These are phyloP conservation scores for Plasmodium gonderi DNA, from an alignment of 169 alveolate species.

Conservation along the genomic window DNA sequence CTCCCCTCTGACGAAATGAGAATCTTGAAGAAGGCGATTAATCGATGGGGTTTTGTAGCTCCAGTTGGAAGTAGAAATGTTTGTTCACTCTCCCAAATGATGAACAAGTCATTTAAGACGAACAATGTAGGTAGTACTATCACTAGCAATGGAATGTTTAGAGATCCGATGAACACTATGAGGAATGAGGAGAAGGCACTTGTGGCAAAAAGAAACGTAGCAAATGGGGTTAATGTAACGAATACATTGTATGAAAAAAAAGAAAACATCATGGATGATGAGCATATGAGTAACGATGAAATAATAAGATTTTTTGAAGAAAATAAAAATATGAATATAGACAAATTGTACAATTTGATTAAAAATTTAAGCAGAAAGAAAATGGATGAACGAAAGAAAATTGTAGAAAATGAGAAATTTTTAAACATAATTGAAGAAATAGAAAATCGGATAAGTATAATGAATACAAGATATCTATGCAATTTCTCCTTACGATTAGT, in stretches of 20 bases:
- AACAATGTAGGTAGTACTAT: neutral
- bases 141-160: neutral
- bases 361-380: constrained; percentile 69
- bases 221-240: constrained; percentile 3
- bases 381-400: constrained; percentile 53
- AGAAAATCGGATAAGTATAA: constrained; percentile 63
- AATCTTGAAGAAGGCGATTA: constrained; percentile 19
- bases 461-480: constrained; percentile 72
- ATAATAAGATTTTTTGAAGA: constrained; percentile 61
- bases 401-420: constrained; percentile 67
- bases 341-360: constrained; percentile 61
- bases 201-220: neutral
- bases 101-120: neutral
- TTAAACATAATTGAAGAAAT: constrained; percentile 59
- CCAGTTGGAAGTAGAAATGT: neutral
- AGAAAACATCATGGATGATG: neutral
- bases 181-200: neutral
- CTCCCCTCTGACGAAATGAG: constrained; percentile 25
- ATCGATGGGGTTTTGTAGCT: neutral
- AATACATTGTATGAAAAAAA: neutral
- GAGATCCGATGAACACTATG: too few relatives aligned
- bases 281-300: constrained; percentile 65
- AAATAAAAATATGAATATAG: constrained; percentile 73
- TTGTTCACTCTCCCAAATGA: neutral
- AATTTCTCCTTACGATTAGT: constrained; percentile 59